phyloP scores from a whole-genome alignment of 805 yeast species.

The Cyberlindnera xylosilytica region DNA sequence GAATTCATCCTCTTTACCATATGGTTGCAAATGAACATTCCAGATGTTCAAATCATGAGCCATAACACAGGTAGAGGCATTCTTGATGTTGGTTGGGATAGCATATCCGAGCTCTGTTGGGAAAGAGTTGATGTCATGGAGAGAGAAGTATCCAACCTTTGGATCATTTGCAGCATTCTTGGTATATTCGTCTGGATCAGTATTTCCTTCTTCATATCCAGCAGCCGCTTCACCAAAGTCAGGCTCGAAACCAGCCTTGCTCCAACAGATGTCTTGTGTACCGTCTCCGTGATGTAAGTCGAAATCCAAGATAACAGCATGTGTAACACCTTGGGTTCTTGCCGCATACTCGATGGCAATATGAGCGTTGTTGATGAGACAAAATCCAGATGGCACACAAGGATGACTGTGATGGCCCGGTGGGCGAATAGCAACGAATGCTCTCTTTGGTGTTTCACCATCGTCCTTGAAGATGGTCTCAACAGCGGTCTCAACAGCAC shows the following conservation, averaged over 20 bases:
- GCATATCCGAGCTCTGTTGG: constrained; percentile 83
- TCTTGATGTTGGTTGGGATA: constrained; percentile 61
- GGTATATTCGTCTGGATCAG: constrained; percentile 40
- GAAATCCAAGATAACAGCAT: constrained; percentile 77
- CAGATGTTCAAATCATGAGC: constrained; percentile 78
- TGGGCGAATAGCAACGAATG: constrained; percentile 71
- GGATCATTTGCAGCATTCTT: constrained; percentile 42
- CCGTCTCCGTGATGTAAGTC: constrained; percentile 92
- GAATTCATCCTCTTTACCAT: constrained; percentile 62
- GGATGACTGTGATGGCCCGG: constrained; percentile 90
- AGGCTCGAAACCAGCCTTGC: constrained; percentile 59
- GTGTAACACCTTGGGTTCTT: constrained; percentile 60
- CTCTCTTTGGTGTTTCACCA: constrained; percentile 36
- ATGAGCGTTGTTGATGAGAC: constrained; percentile 78
- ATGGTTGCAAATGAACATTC: constrained; percentile 77
- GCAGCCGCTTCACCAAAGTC: constrained; percentile 39
- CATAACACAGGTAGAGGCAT: constrained; percentile 74
- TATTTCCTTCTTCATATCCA: constrained; percentile 23
- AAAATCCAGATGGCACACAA: constrained; percentile 81
- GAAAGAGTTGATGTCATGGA: constrained; percentile 83
- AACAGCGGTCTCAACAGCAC: constrained; percentile 69
- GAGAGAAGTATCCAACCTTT: constrained; percentile 74
- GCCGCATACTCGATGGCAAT: constrained; percentile 77
- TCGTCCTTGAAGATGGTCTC: constrained; percentile 45
- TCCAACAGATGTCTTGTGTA: constrained; percentile 83